phyloP scores from a whole-genome alignment of 805 yeast genomes.

The Brettanomyces bruxellensis region DNA sequence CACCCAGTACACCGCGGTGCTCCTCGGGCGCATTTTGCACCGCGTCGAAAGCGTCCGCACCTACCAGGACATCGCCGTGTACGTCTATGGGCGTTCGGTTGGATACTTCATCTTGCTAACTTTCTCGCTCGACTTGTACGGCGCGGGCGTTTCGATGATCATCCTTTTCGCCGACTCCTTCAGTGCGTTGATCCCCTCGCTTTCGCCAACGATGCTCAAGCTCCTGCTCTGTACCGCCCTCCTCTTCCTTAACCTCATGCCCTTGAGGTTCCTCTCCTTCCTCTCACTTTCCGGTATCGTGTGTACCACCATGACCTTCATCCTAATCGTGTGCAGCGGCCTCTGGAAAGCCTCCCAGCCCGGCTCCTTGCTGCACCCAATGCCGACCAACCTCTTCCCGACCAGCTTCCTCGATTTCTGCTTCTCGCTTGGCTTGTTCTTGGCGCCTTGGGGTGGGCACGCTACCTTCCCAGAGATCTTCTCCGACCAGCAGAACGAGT shows the following conservation, averaged over 20 bases:
- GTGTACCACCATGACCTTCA: conserved; percentile 57
- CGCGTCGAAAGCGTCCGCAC: conserved; percentile 33
- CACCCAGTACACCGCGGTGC: conserved; percentile 45
- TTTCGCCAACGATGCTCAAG: conserved; percentile 34
- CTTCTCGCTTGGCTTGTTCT: conserved; percentile 54
- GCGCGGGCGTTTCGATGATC: conserved; percentile 51
- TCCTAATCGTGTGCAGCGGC: conserved; percentile 55
- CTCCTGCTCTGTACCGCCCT: conserved; percentile 28
- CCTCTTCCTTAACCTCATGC: conserved; percentile 50
- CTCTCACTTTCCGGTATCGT: conserved; percentile 63
- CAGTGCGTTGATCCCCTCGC: conserved; percentile 34
- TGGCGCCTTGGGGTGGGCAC: conserved; percentile 84
- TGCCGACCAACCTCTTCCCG: conserved; percentile 66
- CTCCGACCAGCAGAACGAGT: conserved; percentile 63
- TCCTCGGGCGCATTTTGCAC: conserved; percentile 40
- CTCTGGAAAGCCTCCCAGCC: conserved; percentile 51
- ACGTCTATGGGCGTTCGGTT: conserved; percentile 36
- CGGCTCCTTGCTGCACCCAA: conserved; percentile 61
- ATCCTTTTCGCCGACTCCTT: conserved; percentile 56
- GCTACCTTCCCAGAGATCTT: conserved; percentile 70
- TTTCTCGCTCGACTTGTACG: conserved; percentile 49
- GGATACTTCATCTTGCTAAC: conserved; percentile 37
- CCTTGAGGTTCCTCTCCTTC: conserved; percentile 63
- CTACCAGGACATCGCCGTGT: conserved; percentile 51
- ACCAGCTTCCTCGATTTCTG: conserved; percentile 38